Conservation (phyloP, 2,329 filamentous ascomycete species). For the Paraphoma chrysanthemicola region DNA sequence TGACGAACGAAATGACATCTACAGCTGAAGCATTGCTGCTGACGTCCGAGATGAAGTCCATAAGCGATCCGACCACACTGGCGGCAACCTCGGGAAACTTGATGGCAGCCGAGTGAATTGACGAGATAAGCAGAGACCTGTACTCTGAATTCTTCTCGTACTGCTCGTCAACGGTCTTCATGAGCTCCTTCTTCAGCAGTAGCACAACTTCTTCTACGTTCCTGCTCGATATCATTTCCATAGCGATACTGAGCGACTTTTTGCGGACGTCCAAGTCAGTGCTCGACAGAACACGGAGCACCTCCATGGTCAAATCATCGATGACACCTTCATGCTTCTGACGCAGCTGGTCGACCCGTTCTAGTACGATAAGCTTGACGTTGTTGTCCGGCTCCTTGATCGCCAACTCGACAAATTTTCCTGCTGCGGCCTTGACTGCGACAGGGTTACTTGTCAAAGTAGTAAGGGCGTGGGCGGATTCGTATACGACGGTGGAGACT, state of each 20-base stretch:
- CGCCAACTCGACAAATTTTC: conserved; percentile 94
- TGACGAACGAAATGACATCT: conserved; percentile 97
- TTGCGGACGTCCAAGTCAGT: conserved; percentile 94
- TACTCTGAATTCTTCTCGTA: conserved; percentile 77
- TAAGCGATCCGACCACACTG: conserved; percentile 93
- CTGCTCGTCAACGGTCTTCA: conserved; percentile 97
- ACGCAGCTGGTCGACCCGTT: conserved; percentile 87
- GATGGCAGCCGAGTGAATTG: conserved; percentile 98
- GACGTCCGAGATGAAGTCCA: conserved; percentile 99
- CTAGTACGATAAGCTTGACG: conserved; percentile 96
- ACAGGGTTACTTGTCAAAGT: conserved; percentile 95
- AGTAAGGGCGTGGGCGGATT: conserved; percentile 93
- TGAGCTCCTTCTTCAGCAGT: conserved; percentile 94
- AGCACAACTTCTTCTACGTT: conserved; percentile 98
- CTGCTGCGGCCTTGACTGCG: conserved; percentile 93
- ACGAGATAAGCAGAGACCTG: conserved; percentile 91
- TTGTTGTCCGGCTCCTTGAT: conserved; percentile 99
- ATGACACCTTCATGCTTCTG: conserved; percentile 89
- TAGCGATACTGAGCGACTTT: conserved; percentile 86
- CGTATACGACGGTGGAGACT: conserved; percentile 94
- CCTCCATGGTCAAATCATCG: conserved; percentile 96
- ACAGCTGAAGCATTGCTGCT: conserved; percentile 97
- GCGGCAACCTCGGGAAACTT: conserved; percentile 98
- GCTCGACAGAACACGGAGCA: conserved; percentile 90
- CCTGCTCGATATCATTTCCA: conserved; percentile 99